phyloP scores from a whole-genome alignment of 805 yeast genomes.

The Candida saitoana region DNA sequence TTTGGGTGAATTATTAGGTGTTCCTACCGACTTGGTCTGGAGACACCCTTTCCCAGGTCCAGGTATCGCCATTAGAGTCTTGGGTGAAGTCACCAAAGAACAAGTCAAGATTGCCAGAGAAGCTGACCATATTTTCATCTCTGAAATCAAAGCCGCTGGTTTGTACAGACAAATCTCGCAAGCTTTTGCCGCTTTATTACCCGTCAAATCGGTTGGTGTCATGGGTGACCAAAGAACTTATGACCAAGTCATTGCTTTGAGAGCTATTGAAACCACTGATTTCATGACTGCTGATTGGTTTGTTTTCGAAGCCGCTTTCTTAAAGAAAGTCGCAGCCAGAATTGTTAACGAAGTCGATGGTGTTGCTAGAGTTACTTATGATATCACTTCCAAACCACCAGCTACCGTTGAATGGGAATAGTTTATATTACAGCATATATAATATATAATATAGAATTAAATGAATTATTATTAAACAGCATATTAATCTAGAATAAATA shows the following conservation, averaged over 20 bases:
- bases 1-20: conserved; percentile 90
- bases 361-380: conserved; percentile 98
- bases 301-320: conserved; percentile 85
- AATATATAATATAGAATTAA: too few relatives aligned
- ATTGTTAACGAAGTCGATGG: conserved; percentile 98
- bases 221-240: conserved; percentile 99
- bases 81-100: conserved; percentile 91
- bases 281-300: conserved; percentile 99
- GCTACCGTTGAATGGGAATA: conserved; percentile 99
- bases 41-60: conserved; percentile 99
- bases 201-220: conserved; percentile 98
- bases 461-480: too few relatives aligned
- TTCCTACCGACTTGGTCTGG: conserved; percentile 97
- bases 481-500: too few relatives aligned
- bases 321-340: conserved; percentile 90
- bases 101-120: conserved; percentile 97
- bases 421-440: conserved; percentile 6
- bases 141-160: conserved; percentile 92
- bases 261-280: conserved; percentile 97
- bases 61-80: conserved; percentile 96
- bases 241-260: conserved; percentile 97
- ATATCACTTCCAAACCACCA: conserved; percentile 98
- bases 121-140: conserved; percentile 94
- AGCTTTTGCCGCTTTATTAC: conserved; percentile 95
- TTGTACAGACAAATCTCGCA: conserved; percentile 90